Conservation (phyloP, 176 grass and related monocot genomes). For the Alopecurus myosuroides region DNA sequence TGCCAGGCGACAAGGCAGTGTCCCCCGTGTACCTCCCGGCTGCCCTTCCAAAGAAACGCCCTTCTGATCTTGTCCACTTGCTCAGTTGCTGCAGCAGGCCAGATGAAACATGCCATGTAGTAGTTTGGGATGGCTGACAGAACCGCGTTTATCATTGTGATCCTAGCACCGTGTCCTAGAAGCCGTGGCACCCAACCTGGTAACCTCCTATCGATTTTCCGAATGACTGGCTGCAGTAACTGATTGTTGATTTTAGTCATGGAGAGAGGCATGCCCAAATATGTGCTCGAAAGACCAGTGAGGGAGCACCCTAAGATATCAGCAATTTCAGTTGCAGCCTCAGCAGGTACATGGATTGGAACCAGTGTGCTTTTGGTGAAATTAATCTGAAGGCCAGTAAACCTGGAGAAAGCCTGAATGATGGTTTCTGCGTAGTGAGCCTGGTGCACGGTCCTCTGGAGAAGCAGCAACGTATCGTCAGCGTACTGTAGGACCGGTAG, state of each 20-base stretch:
- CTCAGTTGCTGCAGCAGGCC: background rate
- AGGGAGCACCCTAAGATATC: rapidly evolving
- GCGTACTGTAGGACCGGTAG: background rate
- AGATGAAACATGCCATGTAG: background rate
- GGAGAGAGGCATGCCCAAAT: background rate
- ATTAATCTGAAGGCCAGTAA: background rate
- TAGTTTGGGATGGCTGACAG: background rate
- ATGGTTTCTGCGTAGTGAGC: rapidly evolving
- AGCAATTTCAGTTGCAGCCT: no score
- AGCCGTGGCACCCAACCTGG: background rate
- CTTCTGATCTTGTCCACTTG: background rate
- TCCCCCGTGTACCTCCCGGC: no score
- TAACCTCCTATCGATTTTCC: rapidly evolving
- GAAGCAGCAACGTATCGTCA: background rate
- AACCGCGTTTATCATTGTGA: no score
- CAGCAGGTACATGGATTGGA: background rate
- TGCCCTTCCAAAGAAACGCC: background rate
- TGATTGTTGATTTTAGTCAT: rapidly evolving
- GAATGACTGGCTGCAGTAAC: background rate
- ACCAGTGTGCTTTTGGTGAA: background rate
- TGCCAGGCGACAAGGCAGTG: no score
- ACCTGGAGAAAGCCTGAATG: background rate
- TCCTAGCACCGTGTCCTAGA: background rate
- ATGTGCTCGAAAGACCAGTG: no score
- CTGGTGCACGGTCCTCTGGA: rapidly evolving